Evolutionary conservation across 371 early-diverging fungal genomes (phyloP).

Genomic region (Saksenaea vasiformis): DNA sequence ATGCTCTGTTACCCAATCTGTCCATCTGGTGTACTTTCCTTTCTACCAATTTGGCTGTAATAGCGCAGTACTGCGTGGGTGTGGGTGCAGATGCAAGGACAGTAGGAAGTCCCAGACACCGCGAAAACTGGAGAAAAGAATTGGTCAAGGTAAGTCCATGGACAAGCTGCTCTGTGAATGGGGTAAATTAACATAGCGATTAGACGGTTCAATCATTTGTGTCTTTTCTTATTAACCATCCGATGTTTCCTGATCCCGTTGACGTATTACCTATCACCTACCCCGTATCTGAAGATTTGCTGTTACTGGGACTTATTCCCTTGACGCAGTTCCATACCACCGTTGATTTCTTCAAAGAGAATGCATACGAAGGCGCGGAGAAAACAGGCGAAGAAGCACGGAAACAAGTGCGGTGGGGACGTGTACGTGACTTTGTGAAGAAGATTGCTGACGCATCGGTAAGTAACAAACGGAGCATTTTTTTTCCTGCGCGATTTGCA

Average conservation of each 20-base stretch:
- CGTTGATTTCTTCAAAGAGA: slow-evolving; percentile 49
- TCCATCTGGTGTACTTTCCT: slow-evolving; percentile 50
- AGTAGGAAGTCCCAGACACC: slow-evolving; percentile 12
- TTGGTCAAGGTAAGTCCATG: slow-evolving; percentile 21
- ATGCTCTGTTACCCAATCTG: slow-evolving; percentile 33
- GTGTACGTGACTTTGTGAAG: slow-evolving; percentile 39
- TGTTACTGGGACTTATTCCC: slow-evolving; percentile 36
- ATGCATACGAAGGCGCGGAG: slow-evolving; percentile 17
- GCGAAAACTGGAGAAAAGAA: slow-evolving; percentile 20
- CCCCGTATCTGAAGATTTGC: slow-evolving; percentile 44
- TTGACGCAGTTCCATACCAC: slow-evolving; percentile 31
- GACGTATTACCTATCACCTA: slow-evolving; percentile 38
- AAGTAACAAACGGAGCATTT: slow-evolving; percentile 9
- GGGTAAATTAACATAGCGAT: not conserved
- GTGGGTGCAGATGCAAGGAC: slow-evolving; percentile 18
- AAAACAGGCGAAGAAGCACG: slow-evolving; percentile 28
- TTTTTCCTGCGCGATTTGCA: too few species aligned
- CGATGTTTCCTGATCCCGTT: slow-evolving; percentile 45
- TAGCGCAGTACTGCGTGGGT: slow-evolving; percentile 39
- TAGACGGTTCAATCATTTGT: slow-evolving; percentile 38
- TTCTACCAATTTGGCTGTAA: slow-evolving; percentile 23
- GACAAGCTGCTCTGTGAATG: not conserved
- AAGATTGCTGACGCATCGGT: slow-evolving; percentile 42
- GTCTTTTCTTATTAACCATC: slow-evolving; percentile 32
- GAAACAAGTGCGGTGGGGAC: slow-evolving; percentile 50